Base-by-base conservation (phyloP, 2,329 filamentous ascomycete species). In the Cryphonectria radicalis region DNA sequence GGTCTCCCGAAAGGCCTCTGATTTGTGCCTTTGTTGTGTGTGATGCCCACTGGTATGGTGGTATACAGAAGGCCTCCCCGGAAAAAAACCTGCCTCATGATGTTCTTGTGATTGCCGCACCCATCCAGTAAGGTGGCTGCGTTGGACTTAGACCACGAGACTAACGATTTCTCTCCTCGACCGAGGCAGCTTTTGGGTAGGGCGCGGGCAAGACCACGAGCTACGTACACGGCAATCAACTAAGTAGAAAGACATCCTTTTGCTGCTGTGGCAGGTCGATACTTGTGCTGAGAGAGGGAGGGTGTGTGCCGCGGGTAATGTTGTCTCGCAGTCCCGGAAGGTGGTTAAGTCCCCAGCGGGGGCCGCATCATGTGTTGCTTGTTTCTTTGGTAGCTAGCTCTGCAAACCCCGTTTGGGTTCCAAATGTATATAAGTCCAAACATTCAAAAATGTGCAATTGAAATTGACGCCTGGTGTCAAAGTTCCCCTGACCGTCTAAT, bases 341-440 rank as follows among this genome's bases (percentile, higher is more conserved):
- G 50, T 67, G 37, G 50, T 40, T 67, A 67, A 59, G 50, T 67
- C 66, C 66, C 66, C 66, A 59, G 66, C 66, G 66, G 66, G 65
- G 66, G 10, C 40, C 46, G 46, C 46, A 67, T 32, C 66, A 67
- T 67, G 53, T 60, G 53, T 28, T 66, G 35, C n/a, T 42, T 37
- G 10, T 37, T 35, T 35, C 17, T 40, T 28, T 35, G 50, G 50
- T 40, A 37, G 40, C 35, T 50, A 66, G 4, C 63, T 28, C 8
- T 25, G 11, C 25, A 55, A 66, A 46, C 32, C 4, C 4, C 13
- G 19, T 43, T 25, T 42, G 28, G 0, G 32, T 17, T 32, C 14
- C 46, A 59, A 28, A 57, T 57, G 3, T 32, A 57, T 57, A 59
- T 22, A 14, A 7, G 25, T 59, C 4, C 55, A 59, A 59, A 35